Base-by-base conservation (phyloP, 768 basidiomycete genomes). In the Amanita pallidorosea region DNA sequence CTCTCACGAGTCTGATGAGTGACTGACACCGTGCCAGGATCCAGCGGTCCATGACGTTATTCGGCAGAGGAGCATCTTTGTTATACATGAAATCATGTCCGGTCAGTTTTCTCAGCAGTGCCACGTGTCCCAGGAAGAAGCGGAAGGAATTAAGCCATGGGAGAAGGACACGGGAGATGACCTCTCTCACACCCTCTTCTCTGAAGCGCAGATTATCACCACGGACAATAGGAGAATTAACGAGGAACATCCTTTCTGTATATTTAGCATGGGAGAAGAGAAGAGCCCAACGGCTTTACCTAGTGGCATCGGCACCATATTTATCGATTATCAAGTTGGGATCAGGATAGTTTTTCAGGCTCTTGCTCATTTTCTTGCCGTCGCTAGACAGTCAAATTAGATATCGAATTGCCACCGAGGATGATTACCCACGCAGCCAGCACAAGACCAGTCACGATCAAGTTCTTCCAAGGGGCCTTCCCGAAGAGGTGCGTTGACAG, bases 321-420 rank as follows among this genome's bases (percentile, higher is more conserved):
- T 80, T 79, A 62, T 92, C 75, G 54, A 99, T 83, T 65, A 98
- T 78, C 47, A 92, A 57, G 65, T 82, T 91, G 7, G 96, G 96
- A 64, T 99, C 96, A 22, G 96, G 94, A 65, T 93, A 99, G 67
- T 99, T 99, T 66, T 83, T 83, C 53, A 94, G 69, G 66, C 89
- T 94, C 70, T 99, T 99, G 70, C 89, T 93, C 96, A 99, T 99
- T 73, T 99, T 99, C 76, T 94, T 96, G 49, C 96, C 96, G 59
- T 99, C 94, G 2, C 89, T 92, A 55, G 5, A 42, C 13, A 44
- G 34, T 27, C 25, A 20, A 40, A 56, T 51, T 41, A 48, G 47
- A 27, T 27, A 13, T 20, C 20, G 29, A 44, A 23, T n/a, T 17
- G 45, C 25, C n/a, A 31, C n/a, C 4, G 31, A n/a, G 18, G 23